Percentiles rank a stretch among this genome's conserved stretches.
These are phyloP conservation scores for Tarenaya hassleriana DNA, from an alignment of 345 rosid genomes.

Conservation along the genomic window DNA sequence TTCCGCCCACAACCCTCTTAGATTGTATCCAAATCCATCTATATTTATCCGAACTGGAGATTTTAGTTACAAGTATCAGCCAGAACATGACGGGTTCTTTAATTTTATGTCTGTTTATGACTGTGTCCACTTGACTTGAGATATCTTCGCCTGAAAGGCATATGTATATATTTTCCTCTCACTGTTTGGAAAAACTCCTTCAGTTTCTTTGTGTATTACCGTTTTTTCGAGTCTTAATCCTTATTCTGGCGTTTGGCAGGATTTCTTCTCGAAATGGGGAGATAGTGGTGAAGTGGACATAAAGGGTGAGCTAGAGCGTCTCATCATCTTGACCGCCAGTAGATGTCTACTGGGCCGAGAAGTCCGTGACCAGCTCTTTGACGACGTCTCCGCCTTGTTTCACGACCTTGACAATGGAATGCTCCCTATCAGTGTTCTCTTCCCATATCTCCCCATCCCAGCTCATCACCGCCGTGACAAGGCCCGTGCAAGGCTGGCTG, in stretches of 20 bases:
- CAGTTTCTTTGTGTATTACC: not conserved
- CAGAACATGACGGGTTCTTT: no score
- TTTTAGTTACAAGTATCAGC: no score
- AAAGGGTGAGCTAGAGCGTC: slow-evolving; percentile 81
- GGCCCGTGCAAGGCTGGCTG: slow-evolving; percentile 78
- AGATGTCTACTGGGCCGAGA: slow-evolving; percentile 90
- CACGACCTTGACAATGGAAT: slow-evolving; percentile 97
- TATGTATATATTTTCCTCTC: not conserved
- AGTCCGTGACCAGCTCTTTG: slow-evolving; percentile 93
- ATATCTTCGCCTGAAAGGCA: not conserved
- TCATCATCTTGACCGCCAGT: slow-evolving; percentile 96
- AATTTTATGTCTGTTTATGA: not conserved
- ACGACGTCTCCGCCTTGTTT: slow-evolving; percentile 84
- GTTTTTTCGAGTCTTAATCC: not conserved
- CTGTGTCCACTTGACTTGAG: not conserved
- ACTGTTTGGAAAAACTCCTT: no score
- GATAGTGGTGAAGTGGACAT: slow-evolving; percentile 90
- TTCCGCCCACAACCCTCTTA: no score
- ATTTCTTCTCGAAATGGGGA: slow-evolving; percentile 92
- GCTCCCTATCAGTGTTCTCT: slow-evolving; percentile 92
- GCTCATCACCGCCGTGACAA: slow-evolving; percentile 91
- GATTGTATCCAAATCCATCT: no score
- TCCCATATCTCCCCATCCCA: slow-evolving; percentile 86
- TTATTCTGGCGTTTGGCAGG: slow-evolving; percentile 41
- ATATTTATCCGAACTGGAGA: no score